Evolutionary conservation across 305 asterid species (phyloP).

Genomic region (Petunia hybrid): DNA sequence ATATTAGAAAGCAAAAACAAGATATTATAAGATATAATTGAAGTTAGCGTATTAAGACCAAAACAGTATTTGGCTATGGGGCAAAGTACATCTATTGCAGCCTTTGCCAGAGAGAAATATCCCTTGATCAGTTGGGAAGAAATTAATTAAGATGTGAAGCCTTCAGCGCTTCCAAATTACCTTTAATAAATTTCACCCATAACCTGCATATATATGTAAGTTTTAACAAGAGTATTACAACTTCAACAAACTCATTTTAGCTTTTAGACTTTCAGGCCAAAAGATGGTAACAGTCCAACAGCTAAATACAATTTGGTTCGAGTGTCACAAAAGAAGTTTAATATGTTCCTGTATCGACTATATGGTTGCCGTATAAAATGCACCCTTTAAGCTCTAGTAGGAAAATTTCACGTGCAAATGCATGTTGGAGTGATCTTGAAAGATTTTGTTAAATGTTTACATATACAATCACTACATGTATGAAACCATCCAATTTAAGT

Average conservation of each 20-base stretch:
- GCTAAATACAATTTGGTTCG: neutral
- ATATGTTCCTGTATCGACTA: too few species aligned
- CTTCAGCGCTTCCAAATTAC: neutral
- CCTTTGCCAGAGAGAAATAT: neutral
- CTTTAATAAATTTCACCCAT: neutral
- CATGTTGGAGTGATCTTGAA: neutral
- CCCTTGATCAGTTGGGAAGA: slow-evolving; percentile 9
- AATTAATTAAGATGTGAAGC: neutral
- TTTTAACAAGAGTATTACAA: neutral
- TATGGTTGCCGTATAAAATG: neutral
- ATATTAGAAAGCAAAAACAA: neutral
- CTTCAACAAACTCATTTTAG: neutral
- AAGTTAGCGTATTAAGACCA: neutral
- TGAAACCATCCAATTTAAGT: too few species aligned
- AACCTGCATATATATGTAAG: neutral
- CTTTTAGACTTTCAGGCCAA: neutral
- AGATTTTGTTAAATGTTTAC: too few species aligned
- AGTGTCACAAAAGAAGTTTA: too few species aligned
- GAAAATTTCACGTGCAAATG: neutral
- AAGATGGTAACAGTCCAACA: slow-evolving; percentile 17
- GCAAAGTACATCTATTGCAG: neutral
- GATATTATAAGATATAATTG: neutral
- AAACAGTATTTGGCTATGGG: neutral
- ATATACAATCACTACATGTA: too few species aligned
- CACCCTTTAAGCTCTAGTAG: neutral